These are phyloP conservation scores for Lobulomyces angularis DNA, from an alignment of 192 early-diverging fungal genomes.

Conservation along the genomic window DNA sequence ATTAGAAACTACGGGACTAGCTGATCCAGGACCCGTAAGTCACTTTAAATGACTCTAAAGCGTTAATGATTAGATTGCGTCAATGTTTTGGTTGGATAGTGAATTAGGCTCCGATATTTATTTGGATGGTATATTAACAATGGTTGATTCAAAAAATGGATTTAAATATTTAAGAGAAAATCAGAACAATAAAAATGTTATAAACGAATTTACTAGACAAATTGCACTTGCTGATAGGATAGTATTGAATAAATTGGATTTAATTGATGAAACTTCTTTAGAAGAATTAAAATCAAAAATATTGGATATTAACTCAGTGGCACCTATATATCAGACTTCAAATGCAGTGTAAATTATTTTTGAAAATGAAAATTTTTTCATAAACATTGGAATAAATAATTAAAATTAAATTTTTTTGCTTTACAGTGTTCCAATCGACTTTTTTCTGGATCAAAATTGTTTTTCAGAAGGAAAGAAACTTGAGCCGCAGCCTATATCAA, in stretches of 20 bases:
- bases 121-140: slow-evolving; percentile 76
- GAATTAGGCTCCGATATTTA: slow-evolving; percentile 79
- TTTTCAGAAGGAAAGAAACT: background rate
- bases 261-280: slow-evolving; percentile 25
- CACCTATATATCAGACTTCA: slow-evolving; percentile 34
- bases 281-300: slow-evolving; percentile 28
- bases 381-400: slow-evolving; percentile 4
- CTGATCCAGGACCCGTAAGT: slow-evolving; percentile 33
- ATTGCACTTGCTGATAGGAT: slow-evolving; percentile 82
- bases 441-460: slow-evolving; percentile 31
- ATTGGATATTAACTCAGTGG: slow-evolving; percentile 34
- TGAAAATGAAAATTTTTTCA: slow-evolving; percentile 10
- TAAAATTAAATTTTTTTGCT: background rate
- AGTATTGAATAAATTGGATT: slow-evolving; percentile 75
- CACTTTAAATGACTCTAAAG: background rate
- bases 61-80: slow-evolving; percentile 85
- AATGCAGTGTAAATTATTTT: slow-evolving; percentile 19
- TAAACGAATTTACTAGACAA: slow-evolving; percentile 29
- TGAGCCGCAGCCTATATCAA: background rate
- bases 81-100: slow-evolving; percentile 96
- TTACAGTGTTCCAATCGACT: slow-evolving; percentile 37
- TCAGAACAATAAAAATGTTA: background rate
- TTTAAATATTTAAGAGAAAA: background rate
- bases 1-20: slow-evolving; percentile 83
- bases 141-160: slow-evolving; percentile 71